Evolutionary conservation across 768 basidiomycete species (phyloP), one percentile per base, ranked within the genome.

Genomic region (Rhizopogon vesiculosus): DNA sequence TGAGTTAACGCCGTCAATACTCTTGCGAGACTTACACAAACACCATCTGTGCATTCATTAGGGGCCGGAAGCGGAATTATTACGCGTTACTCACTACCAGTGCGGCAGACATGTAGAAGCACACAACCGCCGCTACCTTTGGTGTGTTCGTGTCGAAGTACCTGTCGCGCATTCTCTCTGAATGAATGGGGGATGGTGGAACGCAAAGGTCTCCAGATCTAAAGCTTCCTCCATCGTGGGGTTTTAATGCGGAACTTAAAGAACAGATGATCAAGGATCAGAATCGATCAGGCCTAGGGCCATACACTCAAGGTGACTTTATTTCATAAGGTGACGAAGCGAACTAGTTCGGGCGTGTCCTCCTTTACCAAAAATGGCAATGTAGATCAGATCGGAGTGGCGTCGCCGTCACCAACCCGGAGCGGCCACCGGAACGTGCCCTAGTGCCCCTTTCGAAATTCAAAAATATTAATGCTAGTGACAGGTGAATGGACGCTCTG

Each of bases 31-130:
- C 18, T 53, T 64, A 76, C 77, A 78, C 77, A 53, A 78, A 78
- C 45, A 80, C 77, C 78, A 79, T 79, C 78, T 80, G 39, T 38
- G n/a, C 10, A 50, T 48, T 48, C 19, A 51, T 43, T 45, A 54
- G 31, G 42, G 33, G 44, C 35, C n/a, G 39, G 39, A 53, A 57
- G 54, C 40, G 44, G 22, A 42, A 31, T 25, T 39, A 38, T 40
- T 41, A 43, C 29, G 48, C 1, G 22, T 2, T 38, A 78, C 87
- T 68, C 64, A 89, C 87, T 41, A 89, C 80, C 8, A 91, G 74
- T 3, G 89, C 89, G 3, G 88, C 79, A 19, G 70, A 68, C 88
- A 91, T 90, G 74, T 90, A 91, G 71, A 91, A 91, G 7, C 76
- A 59, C 58, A 90, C 87, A 25, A 91, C 89, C n/a, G 69, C 80